Base-by-base conservation (phyloP, 2,329 filamentous ascomycete species). In the Graphilbum ipis-grandicollis region DNA sequence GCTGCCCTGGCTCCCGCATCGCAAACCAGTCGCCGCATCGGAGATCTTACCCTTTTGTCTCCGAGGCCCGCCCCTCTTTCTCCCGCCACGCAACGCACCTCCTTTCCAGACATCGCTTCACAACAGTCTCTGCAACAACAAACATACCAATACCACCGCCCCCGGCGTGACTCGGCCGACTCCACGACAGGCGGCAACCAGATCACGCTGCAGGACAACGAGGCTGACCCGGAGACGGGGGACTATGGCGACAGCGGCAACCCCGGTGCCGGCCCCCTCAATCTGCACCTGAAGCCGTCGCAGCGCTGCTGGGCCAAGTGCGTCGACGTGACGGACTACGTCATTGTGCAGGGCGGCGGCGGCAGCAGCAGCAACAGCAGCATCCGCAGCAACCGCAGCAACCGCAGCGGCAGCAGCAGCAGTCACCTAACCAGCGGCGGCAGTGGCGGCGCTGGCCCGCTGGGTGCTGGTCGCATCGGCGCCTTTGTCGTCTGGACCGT, bases 401-500 rank as follows among this genome's bases (percentile, higher is more conserved):
- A 13, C 10, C 5, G 32, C 25, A 19, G 21, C 14, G 18, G 19
- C 10, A 18, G 28, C 5, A 8, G 14, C 63, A 28, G 32, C 17
- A 5, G 15, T 14, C 19, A 19, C 25, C 14, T 26, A 12, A 26
- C 19, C 33, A 23, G 2, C 14, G 30, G 19, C 12, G 33, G 21
- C 30, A 9, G 18, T 10, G 36, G 30, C 10, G 14, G 29, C 10
- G 14, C 15, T 18, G 29, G 22, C 31, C 17, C n/a, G 21, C 10
- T 19, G 3, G 18, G 25, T 19, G 12, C 21, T n/a, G 25, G 68
- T 13, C 70, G 64, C 45, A 65, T 74, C 21, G 88, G 88, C n/a
- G 81, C 86, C 2, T 98, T 96, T 59, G 83, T 94, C 2, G 85
- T 93, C 8, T 98, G 83, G 82, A 90, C 84, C 52, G 85, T 90